phyloP scores from a whole-genome alignment of 768 basidiomycete genomes.

The Boletus sp. region DNA sequence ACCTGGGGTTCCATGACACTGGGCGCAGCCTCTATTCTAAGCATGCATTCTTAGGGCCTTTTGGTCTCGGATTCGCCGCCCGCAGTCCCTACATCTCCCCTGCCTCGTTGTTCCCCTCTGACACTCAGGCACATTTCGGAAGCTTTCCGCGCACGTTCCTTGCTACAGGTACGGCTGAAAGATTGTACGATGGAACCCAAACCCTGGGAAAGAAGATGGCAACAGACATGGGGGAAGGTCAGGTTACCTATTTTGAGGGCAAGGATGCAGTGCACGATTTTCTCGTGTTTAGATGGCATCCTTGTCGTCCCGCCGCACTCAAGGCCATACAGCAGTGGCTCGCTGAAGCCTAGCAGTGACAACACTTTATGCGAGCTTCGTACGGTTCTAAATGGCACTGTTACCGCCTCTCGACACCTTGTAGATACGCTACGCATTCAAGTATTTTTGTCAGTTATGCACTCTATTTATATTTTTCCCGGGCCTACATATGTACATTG shows the following conservation, averaged over 20 bases:
- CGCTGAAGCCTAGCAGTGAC: neutral
- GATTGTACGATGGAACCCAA: conserved; percentile 50
- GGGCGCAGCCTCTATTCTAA: conserved; percentile 32
- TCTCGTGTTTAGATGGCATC: conserved; percentile 46
- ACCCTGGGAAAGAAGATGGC: conserved; percentile 48
- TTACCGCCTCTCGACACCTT: neutral
- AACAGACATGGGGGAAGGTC: conserved; percentile 44
- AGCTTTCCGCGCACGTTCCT: conserved; percentile 63
- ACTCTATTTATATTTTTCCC: neutral
- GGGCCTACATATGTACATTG: too few relatives aligned
- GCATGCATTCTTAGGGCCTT: conserved; percentile 45
- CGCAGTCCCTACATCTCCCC: conserved; percentile 59
- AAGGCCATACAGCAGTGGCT: conserved; percentile 50
- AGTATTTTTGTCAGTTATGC: neutral
- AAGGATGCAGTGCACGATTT: conserved; percentile 55
- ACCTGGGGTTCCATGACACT: conserved; percentile 8
- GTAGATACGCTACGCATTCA: neutral
- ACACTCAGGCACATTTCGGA: conserved; percentile 40
- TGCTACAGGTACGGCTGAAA: conserved; percentile 53
- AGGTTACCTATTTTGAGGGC: conserved; percentile 48
- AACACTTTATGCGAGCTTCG: too few relatives aligned
- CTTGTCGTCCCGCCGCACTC: conserved; percentile 48
- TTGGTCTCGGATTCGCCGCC: conserved; percentile 43
- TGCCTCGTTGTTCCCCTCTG: conserved; percentile 40
- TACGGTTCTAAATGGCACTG: neutral